Percentiles rank a stretch among this genome's conserved stretches.
Conservation (phyloP, 1,284 basidiomycete genomes). For the Malassezia pachydermatis region DNA sequence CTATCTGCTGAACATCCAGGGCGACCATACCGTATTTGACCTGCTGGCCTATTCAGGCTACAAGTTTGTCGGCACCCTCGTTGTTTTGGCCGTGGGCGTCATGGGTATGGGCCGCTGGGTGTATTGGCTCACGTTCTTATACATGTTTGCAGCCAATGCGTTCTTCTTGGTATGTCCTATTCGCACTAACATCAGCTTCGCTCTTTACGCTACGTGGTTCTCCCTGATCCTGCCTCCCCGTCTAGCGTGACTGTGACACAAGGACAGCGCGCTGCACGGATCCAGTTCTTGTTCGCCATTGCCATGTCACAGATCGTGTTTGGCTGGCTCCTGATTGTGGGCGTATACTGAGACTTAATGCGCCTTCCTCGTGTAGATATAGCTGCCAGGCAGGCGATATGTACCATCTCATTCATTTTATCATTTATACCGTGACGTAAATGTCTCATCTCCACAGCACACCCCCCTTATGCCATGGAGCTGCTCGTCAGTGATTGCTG, state of each 20-base stretch:
- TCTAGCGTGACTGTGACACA: constrained; percentile 61
- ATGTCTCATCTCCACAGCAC: no score
- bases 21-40: constrained; percentile 56
- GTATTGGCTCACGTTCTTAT: constrained; percentile 66
- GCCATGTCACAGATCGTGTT: constrained; percentile 60
- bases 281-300: constrained; percentile 69
- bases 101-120: constrained; percentile 52
- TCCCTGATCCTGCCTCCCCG: constrained; percentile 57
- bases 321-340: constrained; percentile 38
- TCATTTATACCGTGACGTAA: no score
- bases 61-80: constrained; percentile 65
- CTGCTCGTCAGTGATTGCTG: no score
- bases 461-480: no score
- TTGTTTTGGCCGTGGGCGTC: constrained; percentile 34
- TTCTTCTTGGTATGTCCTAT: constrained; percentile 67
- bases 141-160: constrained; percentile 75
- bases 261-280: constrained; percentile 66
- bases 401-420: no score
- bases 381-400: no score
- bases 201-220: constrained; percentile 76
- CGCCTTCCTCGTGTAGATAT: no score
- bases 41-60: constrained; percentile 73
- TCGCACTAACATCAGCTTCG: constrained; percentile 58
- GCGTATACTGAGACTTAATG: constrained; percentile 21
- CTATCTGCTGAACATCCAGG: constrained; percentile 75